Conservation (phyloP, 2,329 filamentous ascomycete species). For the Pseudogymnoascus sp. region DNA sequence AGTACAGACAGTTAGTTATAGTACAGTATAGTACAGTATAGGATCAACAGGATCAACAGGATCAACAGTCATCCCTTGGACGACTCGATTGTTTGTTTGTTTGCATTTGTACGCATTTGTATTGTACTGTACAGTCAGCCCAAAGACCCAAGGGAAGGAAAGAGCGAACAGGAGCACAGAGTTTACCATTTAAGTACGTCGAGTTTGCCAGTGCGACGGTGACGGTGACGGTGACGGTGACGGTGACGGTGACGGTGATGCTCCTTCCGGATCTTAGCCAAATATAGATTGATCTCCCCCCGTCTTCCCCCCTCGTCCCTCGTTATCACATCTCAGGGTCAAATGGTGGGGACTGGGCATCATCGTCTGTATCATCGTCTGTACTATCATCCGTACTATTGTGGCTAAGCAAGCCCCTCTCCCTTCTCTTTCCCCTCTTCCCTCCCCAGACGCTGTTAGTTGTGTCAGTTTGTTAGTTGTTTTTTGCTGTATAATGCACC, state of each 20-base stretch:
- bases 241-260: neutral
- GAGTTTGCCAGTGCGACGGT: neutral
- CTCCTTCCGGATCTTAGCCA: neutral
- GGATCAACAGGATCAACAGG: neutral
- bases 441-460: neutral
- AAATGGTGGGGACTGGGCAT: constrained; percentile 1
- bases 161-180: neutral
- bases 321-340: constrained; percentile 3
- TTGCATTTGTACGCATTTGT: neutral
- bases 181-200: neutral
- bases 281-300: constrained; percentile 4
- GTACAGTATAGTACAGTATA: neutral
- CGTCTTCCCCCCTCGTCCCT: neutral
- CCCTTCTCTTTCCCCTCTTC: too few relatives aligned
- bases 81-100: neutral
- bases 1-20: neutral
- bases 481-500: neutral
- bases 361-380: constrained; percentile 1
- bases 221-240: neutral
- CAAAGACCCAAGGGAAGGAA: neutral
- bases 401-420: too few relatives aligned
- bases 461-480: too few relatives aligned
- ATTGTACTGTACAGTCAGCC: neutral
- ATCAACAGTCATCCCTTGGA: neutral
- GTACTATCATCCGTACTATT: neutral